Conservation (phyloP, 371 early-diverging fungal genomes). For the Ecytonucleospora hepatopenaei region DNA sequence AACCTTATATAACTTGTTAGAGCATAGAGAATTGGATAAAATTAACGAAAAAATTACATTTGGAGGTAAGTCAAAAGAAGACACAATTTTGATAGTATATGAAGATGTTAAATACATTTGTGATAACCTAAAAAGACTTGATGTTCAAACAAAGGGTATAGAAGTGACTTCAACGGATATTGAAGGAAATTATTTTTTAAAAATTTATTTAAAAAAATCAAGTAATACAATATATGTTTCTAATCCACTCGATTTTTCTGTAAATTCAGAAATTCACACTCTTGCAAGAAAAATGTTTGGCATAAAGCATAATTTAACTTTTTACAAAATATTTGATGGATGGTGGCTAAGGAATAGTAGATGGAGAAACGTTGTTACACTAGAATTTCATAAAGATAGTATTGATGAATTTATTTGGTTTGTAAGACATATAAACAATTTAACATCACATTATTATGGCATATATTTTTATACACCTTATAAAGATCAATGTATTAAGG, state of each 20-base stretch:
- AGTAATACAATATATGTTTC: not conserved
- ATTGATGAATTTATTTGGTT: not conserved
- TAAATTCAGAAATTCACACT: not conserved
- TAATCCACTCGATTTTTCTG: not conserved
- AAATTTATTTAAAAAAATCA: not conserved
- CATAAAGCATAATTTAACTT: not conserved
- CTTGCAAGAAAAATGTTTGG: not conserved
- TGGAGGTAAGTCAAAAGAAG: not conserved
- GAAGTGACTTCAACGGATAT: not conserved
- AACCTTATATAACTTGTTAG: no score
- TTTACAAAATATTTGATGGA: not conserved
- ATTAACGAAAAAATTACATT: no score
- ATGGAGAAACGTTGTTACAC: not conserved
- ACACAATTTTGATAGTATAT: not conserved
- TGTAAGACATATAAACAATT: not conserved
- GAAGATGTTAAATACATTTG: not conserved
- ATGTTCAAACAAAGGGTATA: not conserved
- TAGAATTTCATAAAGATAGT: not conserved
- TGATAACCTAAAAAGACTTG: not conserved
- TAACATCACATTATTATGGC: conserved; percentile 10
- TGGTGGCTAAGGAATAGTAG: not conserved
- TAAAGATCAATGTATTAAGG: not conserved
- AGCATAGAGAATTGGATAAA: no score
- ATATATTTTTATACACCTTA: conserved; percentile 2
- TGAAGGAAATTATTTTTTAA: not conserved